Conservation (phyloP, 2,329 filamentous ascomycete species). For the Ceratocystis cubensis region DNA sequence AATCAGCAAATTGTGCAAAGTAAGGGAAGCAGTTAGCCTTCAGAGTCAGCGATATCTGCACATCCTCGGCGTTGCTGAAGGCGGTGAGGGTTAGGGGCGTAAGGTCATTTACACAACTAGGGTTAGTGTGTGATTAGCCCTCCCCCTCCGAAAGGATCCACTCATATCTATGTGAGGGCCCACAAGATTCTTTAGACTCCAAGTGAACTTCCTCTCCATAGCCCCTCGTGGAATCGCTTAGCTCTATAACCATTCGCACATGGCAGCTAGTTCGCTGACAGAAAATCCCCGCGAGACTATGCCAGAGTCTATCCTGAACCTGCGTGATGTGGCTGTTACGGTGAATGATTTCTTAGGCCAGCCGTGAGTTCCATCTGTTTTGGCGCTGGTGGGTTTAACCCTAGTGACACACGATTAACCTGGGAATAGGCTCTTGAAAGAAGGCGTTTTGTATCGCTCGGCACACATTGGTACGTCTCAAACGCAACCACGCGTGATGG, state of each 20-base stretch:
- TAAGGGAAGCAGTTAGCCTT: not conserved
- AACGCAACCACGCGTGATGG: not conserved
- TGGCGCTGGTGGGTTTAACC: not conserved
- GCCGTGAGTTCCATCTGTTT: conserved; percentile 33
- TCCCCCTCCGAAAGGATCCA: not conserved
- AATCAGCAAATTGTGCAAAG: not conserved
- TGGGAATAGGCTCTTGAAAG: conserved; percentile 37
- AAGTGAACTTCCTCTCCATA: not conserved
- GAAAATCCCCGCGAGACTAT: not conserved
- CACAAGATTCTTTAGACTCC: not conserved
- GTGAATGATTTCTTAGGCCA: conserved; percentile 48
- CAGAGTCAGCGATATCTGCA: not conserved
- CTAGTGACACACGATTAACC: conserved; percentile 9
- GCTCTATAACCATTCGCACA: not conserved
- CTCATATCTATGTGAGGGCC: not conserved
- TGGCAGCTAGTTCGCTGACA: not conserved
- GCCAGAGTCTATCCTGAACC: conserved; percentile 46
- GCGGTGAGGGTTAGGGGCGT: not conserved
- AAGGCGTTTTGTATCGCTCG: conserved; percentile 56
- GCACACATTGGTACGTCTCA: conserved; percentile 43
- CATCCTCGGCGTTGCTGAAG: not conserved
- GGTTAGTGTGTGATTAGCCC: not conserved
- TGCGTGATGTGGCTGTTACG: conserved; percentile 60
- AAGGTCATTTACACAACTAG: not conserved
- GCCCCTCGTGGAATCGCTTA: not conserved